Percentiles rank a stretch among this genome's conserved stretches.
phyloP scores from a whole-genome alignment of 1,284 basidiomycete species.

The Austropuccinia psidii region DNA sequence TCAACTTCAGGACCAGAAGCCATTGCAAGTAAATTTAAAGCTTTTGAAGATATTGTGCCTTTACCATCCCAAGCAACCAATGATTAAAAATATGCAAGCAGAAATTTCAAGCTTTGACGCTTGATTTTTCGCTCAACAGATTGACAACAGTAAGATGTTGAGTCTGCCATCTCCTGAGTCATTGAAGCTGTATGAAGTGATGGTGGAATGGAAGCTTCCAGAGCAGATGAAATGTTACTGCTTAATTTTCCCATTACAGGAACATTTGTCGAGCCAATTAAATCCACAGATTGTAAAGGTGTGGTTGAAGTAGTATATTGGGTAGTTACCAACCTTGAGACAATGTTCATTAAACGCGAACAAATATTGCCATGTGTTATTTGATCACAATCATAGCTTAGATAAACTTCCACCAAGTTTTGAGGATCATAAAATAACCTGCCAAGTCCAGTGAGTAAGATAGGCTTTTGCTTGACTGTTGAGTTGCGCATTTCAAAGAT shows the following conservation, averaged over 20 bases:
- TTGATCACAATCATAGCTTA: constrained; percentile 95
- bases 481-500: constrained; percentile 98
- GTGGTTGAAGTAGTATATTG: constrained; percentile 55
- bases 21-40: no score
- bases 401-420: constrained; percentile 88
- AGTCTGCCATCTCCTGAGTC: constrained; percentile 51
- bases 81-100: constrained; percentile 75
- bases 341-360: constrained; percentile 91
- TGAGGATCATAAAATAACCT: constrained; percentile 88
- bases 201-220: constrained; percentile 52
- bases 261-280: constrained; percentile 31
- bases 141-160: constrained; percentile 49
- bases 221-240: neutral
- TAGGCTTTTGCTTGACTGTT: constrained; percentile 85
- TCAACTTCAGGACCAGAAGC: constrained; percentile 49
- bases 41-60: constrained; percentile 41
- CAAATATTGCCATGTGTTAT: constrained; percentile 90
- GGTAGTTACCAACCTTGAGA: constrained; percentile 77
- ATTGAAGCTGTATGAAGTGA: constrained; percentile 58
- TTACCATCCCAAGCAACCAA: constrained; percentile 70
- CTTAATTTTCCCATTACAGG: neutral
- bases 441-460: constrained; percentile 70
- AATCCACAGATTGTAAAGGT: constrained; percentile 40
- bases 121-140: constrained; percentile 74
- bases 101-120: constrained; percentile 78